Evolutionary conservation across 1,284 basidiomycete species (phyloP).

Genomic region (Puccinia triticina): DNA sequence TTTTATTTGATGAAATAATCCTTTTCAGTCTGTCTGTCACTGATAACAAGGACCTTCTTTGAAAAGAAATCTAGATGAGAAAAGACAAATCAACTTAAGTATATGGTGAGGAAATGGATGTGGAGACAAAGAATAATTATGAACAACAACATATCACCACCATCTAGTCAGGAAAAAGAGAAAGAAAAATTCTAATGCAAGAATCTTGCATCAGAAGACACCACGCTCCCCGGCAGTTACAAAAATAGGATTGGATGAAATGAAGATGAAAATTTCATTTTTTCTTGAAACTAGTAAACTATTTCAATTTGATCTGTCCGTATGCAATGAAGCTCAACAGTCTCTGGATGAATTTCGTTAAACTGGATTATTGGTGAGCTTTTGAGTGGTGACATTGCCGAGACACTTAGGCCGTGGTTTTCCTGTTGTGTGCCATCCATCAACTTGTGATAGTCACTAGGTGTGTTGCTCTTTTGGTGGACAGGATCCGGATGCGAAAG

Average conservation of each 20-base stretch:
- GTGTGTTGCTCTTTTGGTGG: not conserved
- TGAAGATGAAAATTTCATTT: not conserved
- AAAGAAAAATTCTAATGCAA: too few relatives aligned
- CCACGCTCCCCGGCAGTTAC: too few relatives aligned
- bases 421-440: not conserved
- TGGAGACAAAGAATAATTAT: too few relatives aligned
- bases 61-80: too few relatives aligned
- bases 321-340: constrained; percentile 8
- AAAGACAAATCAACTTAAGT: too few relatives aligned
- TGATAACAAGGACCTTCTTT: too few relatives aligned
- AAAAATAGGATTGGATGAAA: not conserved
- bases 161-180: too few relatives aligned
- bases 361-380: not conserved
- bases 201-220: too few relatives aligned
- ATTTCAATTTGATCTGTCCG: constrained; percentile 21
- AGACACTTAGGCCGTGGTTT: not conserved
- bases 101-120: too few relatives aligned
- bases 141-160: too few relatives aligned
- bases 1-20: too few relatives aligned
- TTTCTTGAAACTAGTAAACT: constrained; percentile 12
- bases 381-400: constrained; percentile 3
- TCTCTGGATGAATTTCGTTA: not conserved
- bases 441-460: not conserved
- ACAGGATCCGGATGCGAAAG: constrained; percentile 8
- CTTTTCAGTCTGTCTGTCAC: too few relatives aligned